Conservation (phyloP, 2,329 filamentous ascomycete species). For the Calonectria pseudoturangicola region DNA sequence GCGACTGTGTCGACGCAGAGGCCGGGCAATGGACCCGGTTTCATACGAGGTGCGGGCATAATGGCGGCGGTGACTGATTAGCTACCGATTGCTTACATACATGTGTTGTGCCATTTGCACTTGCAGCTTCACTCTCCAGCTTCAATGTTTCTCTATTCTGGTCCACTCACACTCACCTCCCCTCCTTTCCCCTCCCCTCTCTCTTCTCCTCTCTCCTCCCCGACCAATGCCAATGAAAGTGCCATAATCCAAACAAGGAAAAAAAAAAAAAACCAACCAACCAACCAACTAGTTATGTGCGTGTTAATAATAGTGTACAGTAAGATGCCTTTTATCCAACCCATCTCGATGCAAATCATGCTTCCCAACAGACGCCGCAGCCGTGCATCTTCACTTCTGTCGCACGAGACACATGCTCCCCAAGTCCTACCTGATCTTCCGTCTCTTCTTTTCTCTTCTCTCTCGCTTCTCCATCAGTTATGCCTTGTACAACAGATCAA, state of each 20-base stretch:
- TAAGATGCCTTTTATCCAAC: constrained; percentile 16
- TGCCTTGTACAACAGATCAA: constrained; percentile 94
- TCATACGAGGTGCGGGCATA: not conserved
- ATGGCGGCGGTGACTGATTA: not conserved
- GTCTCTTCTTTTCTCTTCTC: not conserved
- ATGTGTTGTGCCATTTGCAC: not conserved
- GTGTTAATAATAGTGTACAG: constrained; percentile 25
- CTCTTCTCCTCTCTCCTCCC: not conserved
- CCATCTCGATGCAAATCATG: constrained; percentile 12
- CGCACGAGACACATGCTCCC: constrained; percentile 31
- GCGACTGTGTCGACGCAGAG: not conserved
- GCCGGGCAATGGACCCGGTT: not conserved
- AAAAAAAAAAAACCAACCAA: not conserved
- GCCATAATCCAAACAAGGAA: too few relatives aligned
- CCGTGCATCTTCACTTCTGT: constrained; percentile 16
- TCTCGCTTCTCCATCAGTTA: constrained; percentile 61
- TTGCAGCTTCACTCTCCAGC: not conserved
- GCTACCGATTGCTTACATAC: constrained; percentile 18
- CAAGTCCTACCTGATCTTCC: constrained; percentile 4
- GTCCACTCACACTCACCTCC: not conserved
- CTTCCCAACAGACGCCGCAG: constrained; percentile 29
- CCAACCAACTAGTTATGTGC: not conserved
- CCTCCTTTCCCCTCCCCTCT: not conserved
- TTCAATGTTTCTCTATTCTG: not conserved
- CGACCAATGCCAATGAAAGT: not conserved